Base-by-base conservation (phyloP, 495 filamentous ascomycete species). In the Podospora sp. region DNA sequence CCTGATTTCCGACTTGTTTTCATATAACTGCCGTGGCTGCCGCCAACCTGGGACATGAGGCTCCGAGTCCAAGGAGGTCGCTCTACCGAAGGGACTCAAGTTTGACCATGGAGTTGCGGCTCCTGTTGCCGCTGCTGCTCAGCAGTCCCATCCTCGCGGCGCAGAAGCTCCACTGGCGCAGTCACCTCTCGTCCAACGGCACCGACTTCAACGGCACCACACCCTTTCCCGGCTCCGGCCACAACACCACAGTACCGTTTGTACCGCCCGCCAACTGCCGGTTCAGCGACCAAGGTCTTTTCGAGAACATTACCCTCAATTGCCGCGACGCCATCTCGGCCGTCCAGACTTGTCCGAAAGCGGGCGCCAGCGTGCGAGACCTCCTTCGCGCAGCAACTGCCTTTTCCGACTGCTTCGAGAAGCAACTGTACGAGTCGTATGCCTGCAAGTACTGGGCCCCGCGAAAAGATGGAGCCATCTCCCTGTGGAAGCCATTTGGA, bases 271-370 rank as follows among this genome's bases (percentile, higher is more conserved):
- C 18, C 12, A 52, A 52, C 12, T 52, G 49, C 49, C 49, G 49
- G 49, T 52, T 52, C 49, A 52, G 12, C 4, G 49, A 52, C 3
- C 12, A 52, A 22, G 21, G 12, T 12, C 49, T 52, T 3, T 52
- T 52, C 49, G 49, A 52, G 49, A 52, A 52, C 49, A 52, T 52
- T 52, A 52, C 49, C 4, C 49, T 52, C 4, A 52, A 22, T 16
- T 57, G 53, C 53, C n/a, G 24, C n/a, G 53, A 57, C 53, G 53
- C n/a, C n/a, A 57, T 57, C 24, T 21, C n/a, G 53, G 53, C 53
- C 6, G 53, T 57, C 24, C 53, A 57, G 53, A 57, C 53, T 26
- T 57, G 53, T 20, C 53, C 53, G 53, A 26, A 26, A 14, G n/a
- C n/a, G 6, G 53, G 53, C 53, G 24, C n/a, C 24, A 26, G 24